These are phyloP conservation scores for Xylaria arbuscula DNA, from an alignment of 2,329 filamentous ascomycete genomes.

Conservation along the genomic window DNA sequence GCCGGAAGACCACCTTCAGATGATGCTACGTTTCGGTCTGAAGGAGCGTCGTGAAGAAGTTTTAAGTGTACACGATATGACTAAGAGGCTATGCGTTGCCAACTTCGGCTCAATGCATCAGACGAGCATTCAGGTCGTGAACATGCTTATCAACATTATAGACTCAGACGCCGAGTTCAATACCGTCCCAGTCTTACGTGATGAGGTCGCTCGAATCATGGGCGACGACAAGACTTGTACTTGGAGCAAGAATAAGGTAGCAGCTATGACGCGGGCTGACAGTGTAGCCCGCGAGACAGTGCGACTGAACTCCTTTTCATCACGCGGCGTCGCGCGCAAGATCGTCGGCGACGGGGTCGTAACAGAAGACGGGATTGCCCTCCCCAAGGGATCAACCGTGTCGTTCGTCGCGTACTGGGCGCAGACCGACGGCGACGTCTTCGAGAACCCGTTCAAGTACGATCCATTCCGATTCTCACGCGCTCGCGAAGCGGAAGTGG, in stretches of 20 bases:
- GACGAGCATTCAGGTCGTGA: constrained; percentile 53
- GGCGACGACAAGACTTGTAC: constrained; percentile 16
- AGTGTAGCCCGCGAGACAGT: constrained; percentile 58
- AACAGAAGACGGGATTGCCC: constrained; percentile 49
- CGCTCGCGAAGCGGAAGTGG: constrained; percentile 46
- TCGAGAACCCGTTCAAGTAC: constrained; percentile 53
- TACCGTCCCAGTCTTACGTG: constrained; percentile 53
- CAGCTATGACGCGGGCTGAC: constrained; percentile 54
- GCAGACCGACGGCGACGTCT: constrained; percentile 48
- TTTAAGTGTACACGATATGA: constrained; percentile 47
- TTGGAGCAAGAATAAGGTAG: constrained; percentile 56
- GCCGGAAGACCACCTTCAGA: constrained; percentile 56
- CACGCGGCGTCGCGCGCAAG: constrained; percentile 47
- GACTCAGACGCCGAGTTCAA: constrained; percentile 53
- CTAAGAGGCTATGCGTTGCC: constrained; percentile 47
- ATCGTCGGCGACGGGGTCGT: constrained; percentile 46
- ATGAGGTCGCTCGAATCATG: constrained; percentile 53
- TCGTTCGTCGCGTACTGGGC: constrained; percentile 50
- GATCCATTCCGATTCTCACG: constrained; percentile 58
- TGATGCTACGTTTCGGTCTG: constrained; percentile 56
- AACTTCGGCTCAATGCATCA: constrained; percentile 57
- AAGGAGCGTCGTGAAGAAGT: constrained; percentile 54
- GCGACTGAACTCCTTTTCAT: constrained; percentile 51
- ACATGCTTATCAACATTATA: constrained; percentile 58
- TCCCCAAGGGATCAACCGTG: constrained; percentile 51